Base-by-base conservation (phyloP, 352 stramenopile genomes). In the Phytophthora quininea region DNA sequence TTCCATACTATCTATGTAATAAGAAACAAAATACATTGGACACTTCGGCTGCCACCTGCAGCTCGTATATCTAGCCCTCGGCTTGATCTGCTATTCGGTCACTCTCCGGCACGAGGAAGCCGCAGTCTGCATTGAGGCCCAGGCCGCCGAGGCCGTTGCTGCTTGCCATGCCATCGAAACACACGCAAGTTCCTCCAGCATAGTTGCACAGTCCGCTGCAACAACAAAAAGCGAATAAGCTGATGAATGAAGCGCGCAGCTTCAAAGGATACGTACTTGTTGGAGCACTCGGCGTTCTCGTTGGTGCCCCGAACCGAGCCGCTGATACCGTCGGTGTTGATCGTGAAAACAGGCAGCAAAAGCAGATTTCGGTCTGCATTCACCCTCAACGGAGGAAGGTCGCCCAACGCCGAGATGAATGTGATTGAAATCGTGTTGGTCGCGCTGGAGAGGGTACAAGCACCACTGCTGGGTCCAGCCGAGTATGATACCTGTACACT, bases 131-230 rank as follows among this genome's bases (percentile, higher is more conserved):
- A 12, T 64, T 76, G 29, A 91, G 67, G 1, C 86, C 86, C 12
- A 89, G 40, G 11, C 57, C 60, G 27, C 73, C 81, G 32, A 70
- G 59, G 3, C 81, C 78, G 64, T 92, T 69, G 64, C 86, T 93
- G 40, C 63, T 88, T 24, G 74, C 81, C 79, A 92, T 90, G 31
- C 84, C 86, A n/a, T 79, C 58, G 61, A 93, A 93, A 67, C 86
- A 95, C 31, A 53, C 31, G 61, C 84, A 95, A 4, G 45, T 58
- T 0, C 86, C 86, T 5, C 63, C 79, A 11, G 32, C 59, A 54
- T 85, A 87, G 58, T 87, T 75, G 69, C 86, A 94, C 15, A 91
- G 30, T 2, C 86, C 86, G 50, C 81, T 90, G 49, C 49, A 62
- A 56, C 15, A 49, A 60, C 10, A 49, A 24, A 48, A 54, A 54